Conservation (phyloP, 257 asterid genomes). For the Solanum pennellii region DNA sequence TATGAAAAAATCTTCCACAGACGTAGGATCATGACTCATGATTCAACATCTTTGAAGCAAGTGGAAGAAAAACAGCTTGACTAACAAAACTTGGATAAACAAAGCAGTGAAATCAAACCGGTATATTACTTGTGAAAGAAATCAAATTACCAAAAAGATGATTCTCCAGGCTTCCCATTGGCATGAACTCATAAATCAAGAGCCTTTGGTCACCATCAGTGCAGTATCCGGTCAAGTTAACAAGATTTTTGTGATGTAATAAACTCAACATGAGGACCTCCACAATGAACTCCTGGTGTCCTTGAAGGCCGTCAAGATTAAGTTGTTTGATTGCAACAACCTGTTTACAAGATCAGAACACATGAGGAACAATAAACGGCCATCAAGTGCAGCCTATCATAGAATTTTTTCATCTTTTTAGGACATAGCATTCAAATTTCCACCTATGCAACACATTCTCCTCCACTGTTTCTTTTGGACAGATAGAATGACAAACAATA, state of each 20-base stretch:
- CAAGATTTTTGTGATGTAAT: slow-evolving; percentile 78
- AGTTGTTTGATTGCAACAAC: slow-evolving; percentile 82
- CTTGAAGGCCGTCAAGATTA: slow-evolving; percentile 83
- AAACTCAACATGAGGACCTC: slow-evolving; percentile 88
- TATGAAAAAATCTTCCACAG: not conserved
- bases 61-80: not conserved
- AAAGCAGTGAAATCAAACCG: not conserved
- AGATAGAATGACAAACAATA: not conserved
- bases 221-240: slow-evolving; percentile 77
- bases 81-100: not conserved
- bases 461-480: not conserved
- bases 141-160: slow-evolving; percentile 64
- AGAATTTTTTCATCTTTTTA: not conserved
- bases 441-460: not conserved
- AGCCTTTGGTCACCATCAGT: slow-evolving; percentile 90
- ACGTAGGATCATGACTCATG: not conserved
- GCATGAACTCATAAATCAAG: slow-evolving; percentile 81
- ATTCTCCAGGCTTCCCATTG: slow-evolving; percentile 81
- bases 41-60: not conserved
- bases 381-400: not conserved
- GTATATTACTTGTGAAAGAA: not conserved
- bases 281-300: slow-evolving; percentile 78
- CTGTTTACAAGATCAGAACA: slow-evolving; percentile 16
- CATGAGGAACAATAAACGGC: not conserved
- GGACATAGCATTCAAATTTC: not conserved